phyloP scores from a whole-genome alignment of 768 basidiomycete species.

The Hericium alpestre region DNA sequence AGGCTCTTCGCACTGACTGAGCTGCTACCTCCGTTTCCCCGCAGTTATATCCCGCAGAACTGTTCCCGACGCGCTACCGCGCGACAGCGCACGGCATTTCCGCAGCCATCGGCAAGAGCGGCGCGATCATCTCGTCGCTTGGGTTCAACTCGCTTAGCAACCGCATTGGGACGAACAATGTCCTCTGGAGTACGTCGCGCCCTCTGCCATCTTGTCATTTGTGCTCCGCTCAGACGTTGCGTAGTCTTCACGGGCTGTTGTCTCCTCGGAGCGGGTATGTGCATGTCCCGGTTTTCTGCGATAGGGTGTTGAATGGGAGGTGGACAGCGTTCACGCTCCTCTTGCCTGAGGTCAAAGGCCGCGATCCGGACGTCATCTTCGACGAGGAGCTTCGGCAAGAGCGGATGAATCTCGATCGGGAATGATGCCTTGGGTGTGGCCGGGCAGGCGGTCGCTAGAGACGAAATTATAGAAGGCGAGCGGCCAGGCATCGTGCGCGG shows the following conservation, averaged over 20 bases:
- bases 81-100: slow-evolving; percentile 67
- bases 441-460: too few relatives aligned
- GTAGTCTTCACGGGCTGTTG: slow-evolving; percentile 61
- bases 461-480: too few relatives aligned
- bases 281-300: background rate
- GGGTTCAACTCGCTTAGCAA: slow-evolving; percentile 56
- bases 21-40: background rate
- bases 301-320: background rate
- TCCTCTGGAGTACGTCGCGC: slow-evolving; percentile 57
- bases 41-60: slow-evolving; percentile 65
- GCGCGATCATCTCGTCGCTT: slow-evolving; percentile 68
- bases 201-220: background rate
- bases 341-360: slow-evolving; percentile 40
- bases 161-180: slow-evolving; percentile 50
- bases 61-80: slow-evolving; percentile 69
- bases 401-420: background rate
- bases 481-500: too few relatives aligned
- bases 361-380: slow-evolving; percentile 38
- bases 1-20: too few relatives aligned
- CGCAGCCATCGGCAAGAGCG: slow-evolving; percentile 63
- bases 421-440: too few relatives aligned
- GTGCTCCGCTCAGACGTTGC: background rate
- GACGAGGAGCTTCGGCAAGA: slow-evolving; percentile 25
- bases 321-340: slow-evolving; percentile 36
- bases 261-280: slow-evolving; percentile 40